A percentile compares a stretch with the other conserved stretches of the same genome.
Evolutionary conservation across 306 rosid genomes (phyloP).

Genomic region (Coriaria nepalensis): DNA sequence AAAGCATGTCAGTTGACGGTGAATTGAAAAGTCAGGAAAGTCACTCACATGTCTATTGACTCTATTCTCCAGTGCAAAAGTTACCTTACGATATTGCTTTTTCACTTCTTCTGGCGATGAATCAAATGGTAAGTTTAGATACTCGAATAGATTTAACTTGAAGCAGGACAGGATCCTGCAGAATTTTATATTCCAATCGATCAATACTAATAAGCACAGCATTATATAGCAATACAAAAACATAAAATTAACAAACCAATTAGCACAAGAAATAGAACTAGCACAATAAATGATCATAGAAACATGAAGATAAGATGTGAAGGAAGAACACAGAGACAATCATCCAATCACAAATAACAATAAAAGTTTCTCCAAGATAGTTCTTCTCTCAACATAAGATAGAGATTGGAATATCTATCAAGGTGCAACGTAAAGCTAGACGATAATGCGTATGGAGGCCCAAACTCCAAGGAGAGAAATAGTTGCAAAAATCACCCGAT

Average conservation of each 20-base stretch:
- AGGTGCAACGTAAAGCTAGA: too few relatives aligned
- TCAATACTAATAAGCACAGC: slow-evolving; percentile 14
- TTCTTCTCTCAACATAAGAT: too few relatives aligned
- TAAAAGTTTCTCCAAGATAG: too few relatives aligned
- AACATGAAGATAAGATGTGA: too few relatives aligned
- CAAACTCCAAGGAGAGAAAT: too few relatives aligned
- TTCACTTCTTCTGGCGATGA: slow-evolving; percentile 65
- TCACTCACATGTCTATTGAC: slow-evolving; percentile 7
- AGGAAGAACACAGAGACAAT: too few relatives aligned
- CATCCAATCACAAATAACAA: too few relatives aligned
- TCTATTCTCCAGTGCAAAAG: not conserved
- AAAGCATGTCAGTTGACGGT: slow-evolving; percentile 3
- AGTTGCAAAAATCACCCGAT: too few relatives aligned
- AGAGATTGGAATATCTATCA: too few relatives aligned
- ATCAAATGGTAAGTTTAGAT: slow-evolving; percentile 68
- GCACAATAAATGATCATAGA: not conserved
- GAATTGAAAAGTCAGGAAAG: not conserved
- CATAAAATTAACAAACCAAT: slow-evolving; percentile 2
- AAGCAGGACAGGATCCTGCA: slow-evolving; percentile 82
- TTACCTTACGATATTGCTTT: slow-evolving; percentile 92
- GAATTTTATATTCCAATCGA: not conserved
- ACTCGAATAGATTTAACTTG: slow-evolving; percentile 79
- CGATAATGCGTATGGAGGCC: too few relatives aligned
- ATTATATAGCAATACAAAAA: slow-evolving; percentile 7
- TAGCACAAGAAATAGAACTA: not conserved